Percentiles rank a stretch among this genome's conserved stretches.
These are phyloP conservation scores for Suhomyces ambrosiae DNA, from an alignment of 1,139 yeast species.

Conservation along the genomic window DNA sequence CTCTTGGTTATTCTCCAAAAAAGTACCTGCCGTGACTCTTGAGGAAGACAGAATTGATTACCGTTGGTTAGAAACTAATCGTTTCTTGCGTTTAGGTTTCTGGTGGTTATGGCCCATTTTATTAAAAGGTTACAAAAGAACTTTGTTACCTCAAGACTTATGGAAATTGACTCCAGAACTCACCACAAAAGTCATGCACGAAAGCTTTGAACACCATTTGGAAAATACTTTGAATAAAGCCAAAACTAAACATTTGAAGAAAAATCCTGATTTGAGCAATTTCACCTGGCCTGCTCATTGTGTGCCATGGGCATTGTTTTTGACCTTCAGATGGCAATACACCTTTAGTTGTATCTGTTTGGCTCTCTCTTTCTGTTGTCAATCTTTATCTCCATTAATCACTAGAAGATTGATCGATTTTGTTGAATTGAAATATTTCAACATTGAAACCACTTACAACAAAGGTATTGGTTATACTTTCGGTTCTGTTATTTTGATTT, in stretches of 20 bases:
- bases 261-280: slow-evolving; percentile 25
- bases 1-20: slow-evolving; percentile 32
- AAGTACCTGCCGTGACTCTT: slow-evolving; percentile 37
- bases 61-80: slow-evolving; percentile 38
- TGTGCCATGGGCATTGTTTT: slow-evolving; percentile 40
- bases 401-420: slow-evolving; percentile 44
- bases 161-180: slow-evolving; percentile 41
- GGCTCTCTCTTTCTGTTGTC: slow-evolving; percentile 41
- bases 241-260: slow-evolving; percentile 26
- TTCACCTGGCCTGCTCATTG: slow-evolving; percentile 41
- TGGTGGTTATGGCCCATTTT: slow-evolving; percentile 48
- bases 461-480: slow-evolving; percentile 47
- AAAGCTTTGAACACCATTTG: slow-evolving; percentile 30
- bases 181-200: slow-evolving; percentile 44
- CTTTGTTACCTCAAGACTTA: slow-evolving; percentile 44
- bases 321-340: slow-evolving; percentile 44
- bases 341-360: slow-evolving; percentile 35
- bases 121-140: slow-evolving; percentile 45
- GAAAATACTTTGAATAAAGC: slow-evolving; percentile 26
- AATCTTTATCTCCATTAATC: slow-evolving; percentile 45
- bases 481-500: slow-evolving; percentile 42
- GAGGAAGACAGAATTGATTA: slow-evolving; percentile 42
- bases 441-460: slow-evolving; percentile 34
- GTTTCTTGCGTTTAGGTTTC: slow-evolving; percentile 33
- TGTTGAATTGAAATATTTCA: slow-evolving; percentile 41